Percentiles rank a stretch among this genome's conserved stretches.
Conservation (phyloP, 2,329 filamentous ascomycete genomes). For the Mollisiaceae sp. region DNA sequence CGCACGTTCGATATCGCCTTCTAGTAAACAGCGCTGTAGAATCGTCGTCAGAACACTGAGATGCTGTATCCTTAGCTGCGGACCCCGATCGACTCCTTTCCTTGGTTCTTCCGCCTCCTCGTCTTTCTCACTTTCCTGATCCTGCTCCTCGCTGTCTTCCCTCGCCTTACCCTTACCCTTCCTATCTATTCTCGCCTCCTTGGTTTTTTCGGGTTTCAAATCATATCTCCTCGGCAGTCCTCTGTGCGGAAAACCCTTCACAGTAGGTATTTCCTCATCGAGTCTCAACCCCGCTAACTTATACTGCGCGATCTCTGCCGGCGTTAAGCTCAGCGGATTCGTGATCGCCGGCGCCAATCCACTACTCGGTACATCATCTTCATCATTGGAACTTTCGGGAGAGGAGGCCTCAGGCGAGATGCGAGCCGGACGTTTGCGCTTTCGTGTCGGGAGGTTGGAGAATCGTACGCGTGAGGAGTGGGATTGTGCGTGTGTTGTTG, state of each 20-base stretch:
- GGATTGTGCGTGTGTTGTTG: conserved; percentile 19
- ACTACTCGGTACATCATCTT: not conserved
- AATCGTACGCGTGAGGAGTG: conserved; percentile 22
- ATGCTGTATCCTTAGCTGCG: conserved; percentile 56
- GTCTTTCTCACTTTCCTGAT: conserved; percentile 17
- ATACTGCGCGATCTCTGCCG: conserved; percentile 58
- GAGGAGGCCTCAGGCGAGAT: conserved; percentile 22
- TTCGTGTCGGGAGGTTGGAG: conserved; percentile 27
- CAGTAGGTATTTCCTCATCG: conserved; percentile 49
- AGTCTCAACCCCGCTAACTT: conserved; percentile 57
- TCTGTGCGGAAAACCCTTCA: conserved; percentile 59
- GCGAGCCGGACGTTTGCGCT: conserved; percentile 31
- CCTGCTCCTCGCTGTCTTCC: conserved; percentile 30
- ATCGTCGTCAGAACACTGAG: conserved; percentile 70
- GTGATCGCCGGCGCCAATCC: conserved; percentile 34
- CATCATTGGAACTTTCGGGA: conserved; percentile 22
- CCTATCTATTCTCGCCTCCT: not conserved
- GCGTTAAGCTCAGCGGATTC: conserved; percentile 62
- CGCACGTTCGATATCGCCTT: conserved; percentile 73
- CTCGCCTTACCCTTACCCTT: conserved; percentile 20
- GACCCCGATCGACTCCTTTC: conserved; percentile 20
- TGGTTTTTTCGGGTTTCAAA: not conserved
- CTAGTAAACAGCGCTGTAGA: conserved; percentile 73
- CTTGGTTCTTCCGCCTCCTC: conserved; percentile 15
- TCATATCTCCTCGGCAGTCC: conserved; percentile 39